Evolutionary conservation across 2,329 filamentous ascomycete species (phyloP).

Genomic region (Xenoacremonium recifei): DNA sequence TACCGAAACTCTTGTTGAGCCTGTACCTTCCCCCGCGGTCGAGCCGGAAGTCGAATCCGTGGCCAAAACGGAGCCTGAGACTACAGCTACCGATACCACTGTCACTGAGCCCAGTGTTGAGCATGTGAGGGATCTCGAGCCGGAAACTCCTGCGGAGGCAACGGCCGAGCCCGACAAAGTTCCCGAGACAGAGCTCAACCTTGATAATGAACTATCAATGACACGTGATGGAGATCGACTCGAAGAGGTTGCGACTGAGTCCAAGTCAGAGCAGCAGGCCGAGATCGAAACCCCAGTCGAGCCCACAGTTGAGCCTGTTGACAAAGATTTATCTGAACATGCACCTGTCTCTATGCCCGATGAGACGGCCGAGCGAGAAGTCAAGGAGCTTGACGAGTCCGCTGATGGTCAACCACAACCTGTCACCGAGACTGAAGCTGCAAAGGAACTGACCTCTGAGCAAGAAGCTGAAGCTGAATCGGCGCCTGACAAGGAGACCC

Average conservation of each 20-base stretch:
- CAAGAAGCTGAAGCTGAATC: conserved; percentile 5
- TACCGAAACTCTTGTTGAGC: conserved; percentile 10
- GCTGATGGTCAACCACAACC: no score
- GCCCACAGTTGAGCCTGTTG: conserved; percentile 11
- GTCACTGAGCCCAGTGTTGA: background rate
- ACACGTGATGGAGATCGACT: conserved; percentile 20
- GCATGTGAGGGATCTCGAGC: background rate
- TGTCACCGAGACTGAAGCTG: conserved; percentile 12
- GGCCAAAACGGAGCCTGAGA: background rate
- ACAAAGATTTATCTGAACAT: no score
- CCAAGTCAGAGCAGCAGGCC: conserved; percentile 19
- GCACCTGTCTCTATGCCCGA: no score
- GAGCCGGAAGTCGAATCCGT: conserved; percentile 11
- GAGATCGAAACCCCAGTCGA: conserved; percentile 20
- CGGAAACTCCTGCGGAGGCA: background rate
- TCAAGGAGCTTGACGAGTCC: no score
- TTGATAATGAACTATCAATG: conserved; percentile 25
- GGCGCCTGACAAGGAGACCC: background rate
- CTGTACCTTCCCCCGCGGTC: background rate
- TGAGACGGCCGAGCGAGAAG: no score
- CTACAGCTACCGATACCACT: no score
- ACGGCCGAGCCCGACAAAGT: conserved; percentile 10
- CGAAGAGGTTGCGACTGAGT: conserved; percentile 15
- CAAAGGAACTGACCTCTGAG: conserved; percentile 15
- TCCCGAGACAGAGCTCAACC: conserved; percentile 17